A percentile compares a stretch with the other conserved stretches of the same genome.
phyloP scores from a whole-genome alignment of 805 yeast species.

The Candida bentonensis region DNA sequence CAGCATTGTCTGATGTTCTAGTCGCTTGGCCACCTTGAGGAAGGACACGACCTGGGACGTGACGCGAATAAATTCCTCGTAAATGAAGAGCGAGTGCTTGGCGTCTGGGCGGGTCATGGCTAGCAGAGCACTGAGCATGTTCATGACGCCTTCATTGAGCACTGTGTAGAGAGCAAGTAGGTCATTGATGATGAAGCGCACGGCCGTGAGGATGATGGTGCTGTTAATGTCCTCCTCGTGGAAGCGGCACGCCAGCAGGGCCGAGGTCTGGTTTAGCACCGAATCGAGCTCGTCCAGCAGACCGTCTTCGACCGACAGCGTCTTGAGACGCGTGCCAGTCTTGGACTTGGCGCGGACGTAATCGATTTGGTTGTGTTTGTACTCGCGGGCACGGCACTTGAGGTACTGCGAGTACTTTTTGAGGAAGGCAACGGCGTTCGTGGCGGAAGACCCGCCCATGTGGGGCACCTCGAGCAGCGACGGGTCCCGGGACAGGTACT shows the following conservation, averaged over 20 bases:
- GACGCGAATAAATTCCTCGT: constrained; percentile 71
- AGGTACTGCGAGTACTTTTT: constrained; percentile 62
- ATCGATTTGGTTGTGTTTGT: constrained; percentile 48
- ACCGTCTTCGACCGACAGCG: constrained; percentile 60
- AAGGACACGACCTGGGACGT: constrained; percentile 81
- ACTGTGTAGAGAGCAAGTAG: constrained; percentile 75
- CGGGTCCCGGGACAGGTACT: constrained; percentile 38
- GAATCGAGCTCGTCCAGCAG: constrained; percentile 73
- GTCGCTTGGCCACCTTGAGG: constrained; percentile 76
- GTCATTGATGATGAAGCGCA: constrained; percentile 82
- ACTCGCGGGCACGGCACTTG: constrained; percentile 54
- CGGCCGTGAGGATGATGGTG: constrained; percentile 72
- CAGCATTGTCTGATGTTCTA: constrained; percentile 73
- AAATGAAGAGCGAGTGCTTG: constrained; percentile 68
- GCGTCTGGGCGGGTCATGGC: constrained; percentile 84
- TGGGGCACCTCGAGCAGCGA: constrained; percentile 28
- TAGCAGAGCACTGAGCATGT: constrained; percentile 83
- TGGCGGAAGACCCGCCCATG: constrained; percentile 20
- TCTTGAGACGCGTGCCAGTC: constrained; percentile 43
- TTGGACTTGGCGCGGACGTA: constrained; percentile 49
- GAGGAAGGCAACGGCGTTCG: constrained; percentile 17
- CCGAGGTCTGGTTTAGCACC: constrained; percentile 68
- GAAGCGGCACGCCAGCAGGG: constrained; percentile 59
- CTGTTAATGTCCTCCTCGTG: constrained; percentile 70
- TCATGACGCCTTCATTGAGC: constrained; percentile 90